These are phyloP conservation scores for Gynandropsis gynandra DNA, from an alignment of 345 rosid genomes.

Conservation along the genomic window DNA sequence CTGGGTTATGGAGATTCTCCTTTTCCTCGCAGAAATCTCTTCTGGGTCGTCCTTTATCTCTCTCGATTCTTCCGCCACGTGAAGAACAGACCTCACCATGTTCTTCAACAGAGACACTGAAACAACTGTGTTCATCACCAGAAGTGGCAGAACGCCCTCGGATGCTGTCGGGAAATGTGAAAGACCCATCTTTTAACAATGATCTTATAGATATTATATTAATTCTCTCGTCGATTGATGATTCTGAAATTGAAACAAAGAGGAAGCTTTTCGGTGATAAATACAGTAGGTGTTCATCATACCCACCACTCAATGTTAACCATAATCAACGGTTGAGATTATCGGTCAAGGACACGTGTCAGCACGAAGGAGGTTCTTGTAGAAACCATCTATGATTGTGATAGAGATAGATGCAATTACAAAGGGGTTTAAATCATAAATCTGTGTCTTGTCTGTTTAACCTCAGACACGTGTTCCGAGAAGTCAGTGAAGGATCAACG, in stretches of 20 bases:
- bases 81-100: slow-evolving; percentile 43
- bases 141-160: slow-evolving; percentile 59
- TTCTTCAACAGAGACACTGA: slow-evolving; percentile 56
- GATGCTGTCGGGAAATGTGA: slow-evolving; percentile 51
- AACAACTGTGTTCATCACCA: slow-evolving; percentile 57
- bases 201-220: no score
- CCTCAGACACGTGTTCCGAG: no score
- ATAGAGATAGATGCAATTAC: no score
- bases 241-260: no score
- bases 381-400: not conserved
- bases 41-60: slow-evolving; percentile 23
- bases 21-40: slow-evolving; percentile 15
- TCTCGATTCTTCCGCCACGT: slow-evolving; percentile 21
- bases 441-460: no score
- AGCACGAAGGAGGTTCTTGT: slow-evolving; percentile 31
- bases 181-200: slow-evolving; percentile 47
- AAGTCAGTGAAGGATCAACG: no score
- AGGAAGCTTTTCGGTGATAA: no score
- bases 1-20: slow-evolving; percentile 41
- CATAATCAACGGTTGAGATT: no score
- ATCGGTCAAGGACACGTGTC: slow-evolving; percentile 20
- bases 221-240: no score
- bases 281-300: no score
- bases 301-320: no score
- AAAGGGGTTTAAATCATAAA: no score